Percentiles rank a stretch among this genome's conserved stretches.
Conservation (phyloP, 345 rosid species). For the Euphorbia lathyris region DNA sequence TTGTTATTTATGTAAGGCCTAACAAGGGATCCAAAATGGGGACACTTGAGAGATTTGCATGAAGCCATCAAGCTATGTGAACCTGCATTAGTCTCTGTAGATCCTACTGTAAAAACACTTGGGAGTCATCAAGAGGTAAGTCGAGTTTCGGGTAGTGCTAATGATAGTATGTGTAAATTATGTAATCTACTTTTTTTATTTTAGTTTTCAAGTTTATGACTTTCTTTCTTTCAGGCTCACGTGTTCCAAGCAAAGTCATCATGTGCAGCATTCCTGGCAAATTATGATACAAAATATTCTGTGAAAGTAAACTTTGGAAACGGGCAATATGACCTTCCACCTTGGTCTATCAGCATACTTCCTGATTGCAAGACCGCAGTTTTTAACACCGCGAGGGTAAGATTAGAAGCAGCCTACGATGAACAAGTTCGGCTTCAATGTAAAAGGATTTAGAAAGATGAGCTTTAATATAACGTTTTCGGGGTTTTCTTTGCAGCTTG, state of each 20-base stretch:
- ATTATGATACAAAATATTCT: conserved; percentile 35
- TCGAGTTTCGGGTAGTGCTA: neutral
- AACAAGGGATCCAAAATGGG: conserved; percentile 45
- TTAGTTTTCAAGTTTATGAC: neutral
- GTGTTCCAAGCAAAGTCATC: conserved; percentile 31
- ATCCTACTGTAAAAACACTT: conserved; percentile 34
- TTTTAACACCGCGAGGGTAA: conserved; percentile 42
- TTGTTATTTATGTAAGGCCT: conserved; percentile 29
- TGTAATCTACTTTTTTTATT: neutral
- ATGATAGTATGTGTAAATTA: neutral
- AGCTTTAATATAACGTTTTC: neutral
- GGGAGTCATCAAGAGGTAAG: conserved; percentile 41
- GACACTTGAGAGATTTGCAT: conserved; percentile 45
- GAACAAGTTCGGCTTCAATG: no score
- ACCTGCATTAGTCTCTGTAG: conserved; percentile 44
- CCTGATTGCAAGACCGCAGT: conserved; percentile 40
- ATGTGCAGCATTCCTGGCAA: conserved; percentile 45
- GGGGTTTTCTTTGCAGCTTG: conserved; percentile 24
- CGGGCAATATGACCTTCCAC: conserved; percentile 37
- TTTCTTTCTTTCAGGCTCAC: conserved; percentile 32
- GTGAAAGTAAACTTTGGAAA: conserved; percentile 36
- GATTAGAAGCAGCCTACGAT: conserved; percentile 10
- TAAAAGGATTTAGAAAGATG: neutral
- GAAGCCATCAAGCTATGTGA: conserved; percentile 45
- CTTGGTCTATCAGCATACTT: conserved; percentile 52